Evolutionary conservation across 192 early-diverging fungal genomes (phyloP).

Genomic region (Dissophora ornata): DNA sequence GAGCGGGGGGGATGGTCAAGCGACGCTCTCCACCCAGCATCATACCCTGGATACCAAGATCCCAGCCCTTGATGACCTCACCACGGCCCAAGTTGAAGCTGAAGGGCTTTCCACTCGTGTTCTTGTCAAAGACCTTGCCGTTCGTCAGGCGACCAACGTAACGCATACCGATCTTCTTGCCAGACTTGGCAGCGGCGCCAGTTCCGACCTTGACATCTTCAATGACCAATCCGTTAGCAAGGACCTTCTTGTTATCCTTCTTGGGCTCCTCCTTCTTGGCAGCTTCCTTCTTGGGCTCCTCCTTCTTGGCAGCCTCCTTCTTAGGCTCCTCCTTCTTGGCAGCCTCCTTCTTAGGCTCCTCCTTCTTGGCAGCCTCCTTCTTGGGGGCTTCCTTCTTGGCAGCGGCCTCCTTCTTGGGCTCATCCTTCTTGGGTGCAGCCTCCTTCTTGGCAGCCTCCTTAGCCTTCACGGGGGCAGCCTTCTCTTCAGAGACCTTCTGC

Average conservation of each 20-base stretch:
- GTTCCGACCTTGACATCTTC: constrained; percentile 76
- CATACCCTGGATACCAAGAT: constrained; percentile 91
- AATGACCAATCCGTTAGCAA: constrained; percentile 81
- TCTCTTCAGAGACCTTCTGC: constrained; percentile 53
- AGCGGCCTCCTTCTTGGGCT: constrained; percentile 47
- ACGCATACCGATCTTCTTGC: constrained; percentile 77
- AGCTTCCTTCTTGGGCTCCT: constrained; percentile 59
- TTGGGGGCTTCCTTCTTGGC: constrained; percentile 55
- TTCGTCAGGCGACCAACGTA: constrained; percentile 94
- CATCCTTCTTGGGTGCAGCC: too few relatives aligned
- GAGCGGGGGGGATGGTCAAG: constrained; percentile 87
- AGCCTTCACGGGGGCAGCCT: constrained; percentile 52
- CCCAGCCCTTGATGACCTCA: constrained; percentile 99
- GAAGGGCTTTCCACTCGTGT: constrained; percentile 91
- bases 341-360: constrained; percentile 49
- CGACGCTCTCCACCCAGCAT: constrained; percentile 90
- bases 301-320: constrained; percentile 59
- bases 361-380: constrained; percentile 49
- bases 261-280: constrained; percentile 62
- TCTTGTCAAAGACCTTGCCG: constrained; percentile 98
- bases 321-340: constrained; percentile 58
- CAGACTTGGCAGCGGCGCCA: constrained; percentile 59
- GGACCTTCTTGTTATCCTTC: constrained; percentile 65
- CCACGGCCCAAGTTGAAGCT: constrained; percentile 86
- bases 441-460: constrained; percentile 57